Evolutionary conservation across 108 stramenopile species (phyloP).

Genomic region (Nitzschia putrida): DNA sequence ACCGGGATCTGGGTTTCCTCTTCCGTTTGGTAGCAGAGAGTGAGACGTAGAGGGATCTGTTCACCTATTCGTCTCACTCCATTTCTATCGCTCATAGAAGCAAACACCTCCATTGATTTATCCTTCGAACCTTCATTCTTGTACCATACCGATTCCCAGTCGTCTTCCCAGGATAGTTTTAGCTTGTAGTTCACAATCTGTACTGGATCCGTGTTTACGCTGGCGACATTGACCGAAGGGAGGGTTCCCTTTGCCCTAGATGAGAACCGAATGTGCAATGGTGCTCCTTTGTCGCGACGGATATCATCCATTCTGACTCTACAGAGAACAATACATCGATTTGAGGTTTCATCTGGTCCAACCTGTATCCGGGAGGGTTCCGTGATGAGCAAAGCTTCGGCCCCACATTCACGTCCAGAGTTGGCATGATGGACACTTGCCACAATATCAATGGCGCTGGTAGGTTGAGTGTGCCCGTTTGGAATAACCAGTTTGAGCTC

Average conservation of each 20-base stretch:
- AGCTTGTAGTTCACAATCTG: slow-evolving; percentile 54
- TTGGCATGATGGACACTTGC: slow-evolving; percentile 25
- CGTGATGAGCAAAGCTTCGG: slow-evolving; percentile 27
- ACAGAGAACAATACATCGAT: slow-evolving; percentile 18
- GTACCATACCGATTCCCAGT: slow-evolving; percentile 80
- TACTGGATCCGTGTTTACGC: slow-evolving; percentile 23
- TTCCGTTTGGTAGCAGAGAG: slow-evolving; percentile 43
- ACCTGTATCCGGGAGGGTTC: slow-evolving; percentile 25
- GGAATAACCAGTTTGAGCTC: slow-evolving; percentile 41
- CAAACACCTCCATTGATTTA: slow-evolving; percentile 75
- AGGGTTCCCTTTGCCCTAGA: slow-evolving; percentile 8
- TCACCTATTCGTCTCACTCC: slow-evolving; percentile 41
- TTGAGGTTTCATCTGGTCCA: slow-evolving; percentile 2
- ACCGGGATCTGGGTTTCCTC: slow-evolving; percentile 40
- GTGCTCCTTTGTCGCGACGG: slow-evolving; percentile 25
- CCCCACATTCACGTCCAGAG: slow-evolving; percentile 13
- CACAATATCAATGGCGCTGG: slow-evolving; percentile 17
- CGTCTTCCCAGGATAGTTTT: slow-evolving; percentile 21
- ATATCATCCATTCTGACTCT: slow-evolving; percentile 43
- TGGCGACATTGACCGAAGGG: not conserved
- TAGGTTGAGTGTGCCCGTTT: slow-evolving; percentile 15
- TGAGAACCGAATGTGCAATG: slow-evolving; percentile 25
- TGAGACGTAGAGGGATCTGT: slow-evolving; percentile 37
- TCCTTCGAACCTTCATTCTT: slow-evolving; percentile 92
- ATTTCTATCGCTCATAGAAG: slow-evolving; percentile 52